Evolutionary conservation across 2,329 filamentous ascomycete genomes (phyloP).

Genomic region (Verticillium longisporum): DNA sequence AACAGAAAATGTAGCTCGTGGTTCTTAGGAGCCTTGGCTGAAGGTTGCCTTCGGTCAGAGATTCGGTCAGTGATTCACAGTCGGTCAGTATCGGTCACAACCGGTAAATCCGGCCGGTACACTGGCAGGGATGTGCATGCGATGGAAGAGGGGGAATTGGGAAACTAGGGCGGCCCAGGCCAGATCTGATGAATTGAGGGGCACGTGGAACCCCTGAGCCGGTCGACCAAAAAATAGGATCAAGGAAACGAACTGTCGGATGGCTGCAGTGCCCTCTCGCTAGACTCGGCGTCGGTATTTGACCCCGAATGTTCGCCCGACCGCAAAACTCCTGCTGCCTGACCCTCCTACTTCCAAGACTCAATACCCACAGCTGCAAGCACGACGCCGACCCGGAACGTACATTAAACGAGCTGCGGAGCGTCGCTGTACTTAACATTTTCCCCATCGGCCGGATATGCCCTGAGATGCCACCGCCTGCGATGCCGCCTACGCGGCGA

Average conservation of each 20-base stretch:
- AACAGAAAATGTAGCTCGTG: too few species aligned
- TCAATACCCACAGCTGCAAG: neutral
- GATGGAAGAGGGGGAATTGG: neutral
- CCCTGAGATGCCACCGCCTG: constrained; percentile 1
- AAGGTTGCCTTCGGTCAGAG: neutral
- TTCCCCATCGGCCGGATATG: neutral
- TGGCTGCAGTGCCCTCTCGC: neutral
- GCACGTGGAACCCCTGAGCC: neutral
- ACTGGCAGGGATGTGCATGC: neutral
- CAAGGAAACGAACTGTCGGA: neutral
- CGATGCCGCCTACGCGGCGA: constrained; percentile 6
- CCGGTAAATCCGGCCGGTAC: neutral
- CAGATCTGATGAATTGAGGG: neutral
- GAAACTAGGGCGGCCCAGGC: neutral
- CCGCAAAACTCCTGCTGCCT: neutral
- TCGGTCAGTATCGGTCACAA: neutral
- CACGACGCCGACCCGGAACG: neutral
- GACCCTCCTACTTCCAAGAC: neutral
- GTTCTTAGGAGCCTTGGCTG: neutral
- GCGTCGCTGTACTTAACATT: neutral
- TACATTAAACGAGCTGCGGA: neutral
- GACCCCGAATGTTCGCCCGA: neutral
- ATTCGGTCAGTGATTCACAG: neutral
- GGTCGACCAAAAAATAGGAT: neutral
- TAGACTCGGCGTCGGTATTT: neutral